Conservation (phyloP, 2,329 filamentous ascomycete genomes). For the Talaromyces sp. region DNA sequence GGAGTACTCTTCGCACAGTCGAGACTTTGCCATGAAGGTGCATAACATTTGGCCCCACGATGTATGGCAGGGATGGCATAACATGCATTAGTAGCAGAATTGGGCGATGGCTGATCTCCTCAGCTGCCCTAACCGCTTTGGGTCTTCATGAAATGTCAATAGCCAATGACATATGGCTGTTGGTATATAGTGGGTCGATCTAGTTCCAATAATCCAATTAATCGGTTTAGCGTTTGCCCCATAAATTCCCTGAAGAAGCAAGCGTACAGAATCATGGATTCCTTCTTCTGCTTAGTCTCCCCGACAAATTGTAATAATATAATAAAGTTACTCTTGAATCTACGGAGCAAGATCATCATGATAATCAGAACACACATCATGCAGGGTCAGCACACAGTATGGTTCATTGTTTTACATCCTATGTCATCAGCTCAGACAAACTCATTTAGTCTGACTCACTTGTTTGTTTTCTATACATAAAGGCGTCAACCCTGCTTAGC, state of each 20-base stretch:
- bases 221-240: background rate
- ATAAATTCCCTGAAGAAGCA: background rate
- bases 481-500: too few relatives aligned
- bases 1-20: background rate
- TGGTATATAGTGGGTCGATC: background rate
- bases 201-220: background rate
- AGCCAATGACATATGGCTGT: background rate
- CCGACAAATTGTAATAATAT: too few relatives aligned
- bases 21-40: too few relatives aligned
- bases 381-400: too few relatives aligned
- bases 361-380: too few relatives aligned
- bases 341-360: background rate
- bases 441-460: too few relatives aligned
- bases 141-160: background rate
- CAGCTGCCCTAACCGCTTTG: background rate
- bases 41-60: constrained; percentile 7
- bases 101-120: background rate
- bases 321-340: background rate
- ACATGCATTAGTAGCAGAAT: background rate
- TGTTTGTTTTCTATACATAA: too few relatives aligned
- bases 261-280: constrained; percentile 2
- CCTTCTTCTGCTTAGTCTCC: background rate
- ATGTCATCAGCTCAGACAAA: background rate
- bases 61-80: background rate
- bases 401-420: background rate